Evolutionary conservation across 768 basidiomycete genomes (phyloP), one percentile per base, ranked within the genome.

Genomic region (Trametes gibbosa): DNA sequence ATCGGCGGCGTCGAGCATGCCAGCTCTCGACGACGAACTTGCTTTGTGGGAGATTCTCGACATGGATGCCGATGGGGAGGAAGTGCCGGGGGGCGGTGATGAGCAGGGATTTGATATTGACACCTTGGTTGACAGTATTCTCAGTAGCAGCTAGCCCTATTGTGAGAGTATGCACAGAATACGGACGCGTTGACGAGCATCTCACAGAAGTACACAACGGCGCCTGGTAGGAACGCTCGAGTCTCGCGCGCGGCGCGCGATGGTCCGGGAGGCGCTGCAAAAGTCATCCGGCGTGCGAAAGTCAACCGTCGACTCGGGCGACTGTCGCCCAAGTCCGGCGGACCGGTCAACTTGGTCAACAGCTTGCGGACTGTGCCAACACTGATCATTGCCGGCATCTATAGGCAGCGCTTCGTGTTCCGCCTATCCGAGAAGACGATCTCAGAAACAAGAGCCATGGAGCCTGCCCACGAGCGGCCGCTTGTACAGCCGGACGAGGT

Each of bases 391-490:
- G 32, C 16, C 9, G 45, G 24, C 0, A 42, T 41, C 47, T 57
- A 57, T 29, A 17, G 41, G 16, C 5, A 24, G 37, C 53, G 59
- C 10, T 49, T 50, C 16, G 5, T 19, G 2, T 29, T 49, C 2
- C 37, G 47, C 17, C 24, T 60, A 3, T 53, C 59, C 2, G 52
- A 48, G 21, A 50, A 41, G 10, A 12, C 14, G 12, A 21, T 23
- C 8, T 2, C 17, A 2, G 21, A 32, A 12, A 37, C n/a, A 2
- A 21, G 23, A 4, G 48, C 40, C 6, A 57, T 39, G 3, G 56
- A 57, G 16, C 40, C 56, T 19, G 7, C 21, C 21, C 56, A 60
- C 14, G 59, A 60, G 39, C 52, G 46, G 46, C 12, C 40, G n/a
- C 40, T 41, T 6, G 40, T 41, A 6, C 40, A 16, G 40, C 6